These are phyloP conservation scores for Ustilago vetiveriae DNA, from an alignment of 1,284 basidiomycete species.

Conservation along the genomic window DNA sequence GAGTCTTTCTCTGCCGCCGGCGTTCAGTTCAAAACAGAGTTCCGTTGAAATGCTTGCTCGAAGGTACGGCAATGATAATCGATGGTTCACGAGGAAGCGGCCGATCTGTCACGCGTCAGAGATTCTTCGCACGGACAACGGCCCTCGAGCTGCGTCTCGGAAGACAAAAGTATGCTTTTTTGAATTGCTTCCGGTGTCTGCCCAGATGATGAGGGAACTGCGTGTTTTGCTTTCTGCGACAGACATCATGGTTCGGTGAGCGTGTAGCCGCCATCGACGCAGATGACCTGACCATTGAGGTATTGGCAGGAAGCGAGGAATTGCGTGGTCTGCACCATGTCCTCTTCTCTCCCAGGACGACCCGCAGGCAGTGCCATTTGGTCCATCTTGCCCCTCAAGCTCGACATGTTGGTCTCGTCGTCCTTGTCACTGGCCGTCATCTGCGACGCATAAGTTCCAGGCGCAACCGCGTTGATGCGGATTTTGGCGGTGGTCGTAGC, in stretches of 20 bases:
- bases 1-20: no score
- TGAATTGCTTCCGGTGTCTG: no score
- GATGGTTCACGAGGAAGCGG: no score
- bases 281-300: constrained; percentile 44
- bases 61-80: no score
- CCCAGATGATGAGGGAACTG: no score
- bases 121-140: no score
- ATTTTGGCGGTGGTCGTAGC: constrained; percentile 43
- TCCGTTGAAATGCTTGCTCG: no score
- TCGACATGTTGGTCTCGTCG: constrained; percentile 43
- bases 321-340: constrained; percentile 54
- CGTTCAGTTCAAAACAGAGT: no score
- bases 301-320: constrained; percentile 49
- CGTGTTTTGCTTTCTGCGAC: no score
- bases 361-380: constrained; percentile 44
- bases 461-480: constrained; percentile 56
- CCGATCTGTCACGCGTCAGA: no score
- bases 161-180: no score
- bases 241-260: constrained; percentile 49
- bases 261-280: constrained; percentile 54
- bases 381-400: constrained; percentile 45
- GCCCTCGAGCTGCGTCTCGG: no score
- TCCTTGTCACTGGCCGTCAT: constrained; percentile 49
- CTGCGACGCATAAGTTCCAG: constrained; percentile 54
- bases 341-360: constrained; percentile 53